phyloP scores from a whole-genome alignment of 352 stramenopile genomes.

The Saprolegnia diclina region DNA sequence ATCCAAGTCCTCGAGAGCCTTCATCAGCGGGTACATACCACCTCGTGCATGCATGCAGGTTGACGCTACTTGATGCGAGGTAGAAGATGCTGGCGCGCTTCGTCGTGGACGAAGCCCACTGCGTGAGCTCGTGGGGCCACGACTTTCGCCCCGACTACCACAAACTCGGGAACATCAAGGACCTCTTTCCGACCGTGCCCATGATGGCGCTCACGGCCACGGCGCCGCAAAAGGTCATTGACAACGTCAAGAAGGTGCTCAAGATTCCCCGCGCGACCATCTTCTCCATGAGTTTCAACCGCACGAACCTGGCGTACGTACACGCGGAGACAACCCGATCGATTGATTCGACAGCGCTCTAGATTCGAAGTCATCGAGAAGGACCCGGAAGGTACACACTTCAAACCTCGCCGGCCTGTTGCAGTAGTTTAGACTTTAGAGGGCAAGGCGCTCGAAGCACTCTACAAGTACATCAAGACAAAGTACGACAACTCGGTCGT shows the following conservation, averaged over 20 bases:
- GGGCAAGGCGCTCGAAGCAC: background rate
- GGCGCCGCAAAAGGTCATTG: conserved; percentile 28
- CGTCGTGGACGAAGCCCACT: conserved; percentile 38
- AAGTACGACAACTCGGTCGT: conserved; percentile 26
- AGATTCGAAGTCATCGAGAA: conserved; percentile 12
- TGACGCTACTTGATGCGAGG: conserved; percentile 39
- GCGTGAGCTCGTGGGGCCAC: conserved; percentile 32
- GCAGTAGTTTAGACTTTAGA: conserved; percentile 44
- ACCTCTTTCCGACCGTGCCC: conserved; percentile 27
- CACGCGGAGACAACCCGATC: conserved; percentile 33
- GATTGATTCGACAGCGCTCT: background rate
- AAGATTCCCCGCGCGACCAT: conserved; percentile 13
- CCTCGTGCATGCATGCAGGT: conserved; percentile 70
- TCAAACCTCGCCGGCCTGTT: conserved; percentile 40
- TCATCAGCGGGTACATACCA: conserved; percentile 29
- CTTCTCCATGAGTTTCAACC: conserved; percentile 27
- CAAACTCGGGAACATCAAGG: conserved; percentile 29
- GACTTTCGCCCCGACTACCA: conserved; percentile 28
- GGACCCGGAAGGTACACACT: conserved; percentile 15
- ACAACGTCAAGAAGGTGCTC: conserved; percentile 27
- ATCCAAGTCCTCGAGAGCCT: conserved; percentile 19
- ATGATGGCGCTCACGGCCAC: conserved; percentile 31
- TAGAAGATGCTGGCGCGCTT: conserved; percentile 25
- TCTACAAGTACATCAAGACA: conserved; percentile 16
- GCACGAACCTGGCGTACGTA: conserved; percentile 26